phyloP scores from a whole-genome alignment of 2,329 filamentous ascomycete species.

The Cryphonectria parasitica region DNA sequence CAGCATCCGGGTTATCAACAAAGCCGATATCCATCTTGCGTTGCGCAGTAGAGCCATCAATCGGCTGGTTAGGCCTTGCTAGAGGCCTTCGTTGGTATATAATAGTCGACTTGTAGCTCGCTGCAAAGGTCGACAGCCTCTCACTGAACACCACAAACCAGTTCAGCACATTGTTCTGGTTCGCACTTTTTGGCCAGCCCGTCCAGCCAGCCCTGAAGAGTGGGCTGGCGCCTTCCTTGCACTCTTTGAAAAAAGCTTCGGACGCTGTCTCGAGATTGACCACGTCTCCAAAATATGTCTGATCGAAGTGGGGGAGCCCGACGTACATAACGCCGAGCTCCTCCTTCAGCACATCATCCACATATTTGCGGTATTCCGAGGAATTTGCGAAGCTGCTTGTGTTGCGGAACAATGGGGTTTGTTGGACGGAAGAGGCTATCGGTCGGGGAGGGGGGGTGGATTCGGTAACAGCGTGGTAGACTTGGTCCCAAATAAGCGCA shows the following conservation, averaged over 20 bases:
- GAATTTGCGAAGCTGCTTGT: constrained; percentile 43
- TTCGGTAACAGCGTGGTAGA: not conserved
- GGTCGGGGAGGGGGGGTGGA: not conserved
- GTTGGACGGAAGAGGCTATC: constrained; percentile 33
- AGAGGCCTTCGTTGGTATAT: constrained; percentile 34
- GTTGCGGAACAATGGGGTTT: constrained; percentile 39
- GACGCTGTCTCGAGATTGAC: constrained; percentile 34
- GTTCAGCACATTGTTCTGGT: constrained; percentile 40
- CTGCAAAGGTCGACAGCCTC: constrained; percentile 37
- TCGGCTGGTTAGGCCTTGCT: constrained; percentile 35
- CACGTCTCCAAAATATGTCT: not conserved
- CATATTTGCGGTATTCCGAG: constrained; percentile 39
- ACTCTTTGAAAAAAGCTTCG: constrained; percentile 42
- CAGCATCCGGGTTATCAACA: constrained; percentile 29
- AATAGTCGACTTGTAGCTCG: constrained; percentile 31
- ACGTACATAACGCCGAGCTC: constrained; percentile 43
- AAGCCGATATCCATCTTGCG: constrained; percentile 24
- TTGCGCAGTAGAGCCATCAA: no score
- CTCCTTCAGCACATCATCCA: constrained; percentile 40
- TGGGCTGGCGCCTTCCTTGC: constrained; percentile 36
- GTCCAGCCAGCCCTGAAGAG: constrained; percentile 36
- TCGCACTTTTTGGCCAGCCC: constrained; percentile 41
- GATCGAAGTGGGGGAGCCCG: constrained; percentile 33
- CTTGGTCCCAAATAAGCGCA: not conserved
- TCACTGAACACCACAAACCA: constrained; percentile 40